Percentiles rank a stretch among this genome's conserved stretches.
Conservation (phyloP, 805 yeast genomes). For the Cyberlindnera misumaiensis region DNA sequence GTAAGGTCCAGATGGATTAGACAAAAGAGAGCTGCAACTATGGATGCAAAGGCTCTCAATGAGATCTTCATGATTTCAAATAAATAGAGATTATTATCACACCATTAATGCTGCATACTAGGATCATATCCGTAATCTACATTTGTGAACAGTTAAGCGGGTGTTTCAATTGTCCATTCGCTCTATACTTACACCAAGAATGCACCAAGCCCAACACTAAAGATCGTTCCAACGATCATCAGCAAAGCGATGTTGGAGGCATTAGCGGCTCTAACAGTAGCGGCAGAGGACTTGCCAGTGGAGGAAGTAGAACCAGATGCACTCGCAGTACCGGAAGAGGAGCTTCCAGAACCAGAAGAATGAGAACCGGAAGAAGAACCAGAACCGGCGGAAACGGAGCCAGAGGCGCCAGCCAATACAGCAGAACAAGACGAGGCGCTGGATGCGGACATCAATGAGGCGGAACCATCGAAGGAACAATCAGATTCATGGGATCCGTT, state of each 20-base stretch:
- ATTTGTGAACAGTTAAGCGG: too few relatives aligned
- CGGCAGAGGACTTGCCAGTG: conserved; percentile 16
- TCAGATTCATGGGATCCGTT: conserved; percentile 42
- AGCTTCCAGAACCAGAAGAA: conserved; percentile 19
- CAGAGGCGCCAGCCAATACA: conserved; percentile 27
- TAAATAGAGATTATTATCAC: conserved; percentile 8
- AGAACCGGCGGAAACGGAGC: conserved; percentile 29
- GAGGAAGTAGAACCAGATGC: conserved; percentile 21
- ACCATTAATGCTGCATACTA: conserved; percentile 1
- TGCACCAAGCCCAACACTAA: conserved; percentile 39
- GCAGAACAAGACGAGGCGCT: conserved; percentile 28
- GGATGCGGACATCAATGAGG: conserved; percentile 38
- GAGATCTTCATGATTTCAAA: conserved; percentile 87
- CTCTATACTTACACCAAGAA: conserved; percentile 16
- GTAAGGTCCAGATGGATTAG: conserved; percentile 83
- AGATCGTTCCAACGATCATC: conserved; percentile 27
- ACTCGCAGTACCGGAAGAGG: conserved; percentile 7
- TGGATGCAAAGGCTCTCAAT: conserved; percentile 82
- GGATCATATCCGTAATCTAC: too few relatives aligned
- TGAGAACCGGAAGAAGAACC: conserved; percentile 19
- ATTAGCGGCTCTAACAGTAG: conserved; percentile 11
- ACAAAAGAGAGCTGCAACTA: conserved; percentile 86
- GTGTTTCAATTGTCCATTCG: too few relatives aligned
- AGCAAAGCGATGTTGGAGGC: conserved; percentile 11
- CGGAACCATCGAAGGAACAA: conserved; percentile 70